Percentiles rank a stretch among this genome's conserved stretches.
Conservation (phyloP, 1,284 basidiomycete genomes). For the Moesziomyces antarcticus region DNA sequence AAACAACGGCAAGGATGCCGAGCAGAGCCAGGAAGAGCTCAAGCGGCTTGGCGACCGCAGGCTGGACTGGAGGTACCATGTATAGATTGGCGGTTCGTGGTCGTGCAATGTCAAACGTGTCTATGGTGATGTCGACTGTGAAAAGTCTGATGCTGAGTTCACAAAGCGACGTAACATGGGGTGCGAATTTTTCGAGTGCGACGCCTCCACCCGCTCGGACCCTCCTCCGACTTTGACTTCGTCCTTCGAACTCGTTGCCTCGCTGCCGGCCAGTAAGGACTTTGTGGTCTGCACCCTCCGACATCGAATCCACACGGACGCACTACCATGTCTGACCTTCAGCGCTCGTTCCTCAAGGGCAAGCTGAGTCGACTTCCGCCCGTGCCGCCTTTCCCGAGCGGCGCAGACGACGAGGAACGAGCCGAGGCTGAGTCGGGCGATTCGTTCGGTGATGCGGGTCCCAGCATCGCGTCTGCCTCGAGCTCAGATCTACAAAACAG, state of each 20-base stretch:
- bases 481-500: background rate
- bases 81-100: background rate
- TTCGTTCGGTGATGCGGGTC: conserved; percentile 1
- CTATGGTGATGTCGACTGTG: too few relatives aligned
- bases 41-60: conserved; percentile 28
- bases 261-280: too few relatives aligned
- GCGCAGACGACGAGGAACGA: conserved; percentile 15
- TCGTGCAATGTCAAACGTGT: too few relatives aligned
- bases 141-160: too few relatives aligned
- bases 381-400: conserved; percentile 34
- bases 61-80: conserved; percentile 42
- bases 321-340: conserved; percentile 34
- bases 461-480: background rate
- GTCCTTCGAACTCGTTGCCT: background rate
- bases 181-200: background rate
- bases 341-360: conserved; percentile 42
- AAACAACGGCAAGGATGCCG: background rate
- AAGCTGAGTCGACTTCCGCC: conserved; percentile 43
- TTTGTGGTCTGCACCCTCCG: background rate
- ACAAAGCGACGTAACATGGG: background rate
- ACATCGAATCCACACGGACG: background rate
- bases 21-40: conserved; percentile 12
- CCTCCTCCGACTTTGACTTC: background rate
- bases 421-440: conserved; percentile 7
- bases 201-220: background rate